phyloP scores from a whole-genome alignment of 441 rosid species.

The Jatropha multifida region DNA sequence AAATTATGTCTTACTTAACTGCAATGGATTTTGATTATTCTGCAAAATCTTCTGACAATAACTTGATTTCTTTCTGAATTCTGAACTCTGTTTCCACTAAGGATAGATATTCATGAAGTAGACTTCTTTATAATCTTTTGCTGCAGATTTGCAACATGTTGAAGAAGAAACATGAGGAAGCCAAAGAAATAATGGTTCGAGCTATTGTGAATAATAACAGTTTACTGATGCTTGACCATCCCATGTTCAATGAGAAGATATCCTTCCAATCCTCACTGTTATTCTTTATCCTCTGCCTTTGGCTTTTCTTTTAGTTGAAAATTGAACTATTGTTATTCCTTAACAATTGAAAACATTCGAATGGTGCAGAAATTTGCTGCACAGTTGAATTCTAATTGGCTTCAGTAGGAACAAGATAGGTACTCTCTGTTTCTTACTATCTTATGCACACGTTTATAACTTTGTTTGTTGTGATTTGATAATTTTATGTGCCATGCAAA shows the following conservation, averaged over 20 bases:
- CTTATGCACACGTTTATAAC: background rate
- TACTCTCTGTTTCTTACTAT: constrained; percentile 20
- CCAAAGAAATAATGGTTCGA: constrained; percentile 76
- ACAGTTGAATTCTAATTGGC: constrained; percentile 36
- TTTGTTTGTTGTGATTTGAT: background rate
- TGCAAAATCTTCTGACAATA: no score
- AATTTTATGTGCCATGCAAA: constrained; percentile 11
- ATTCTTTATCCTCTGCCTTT: background rate
- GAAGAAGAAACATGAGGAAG: constrained; percentile 85
- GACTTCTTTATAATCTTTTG: constrained; percentile 8
- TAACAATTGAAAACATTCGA: constrained; percentile 55
- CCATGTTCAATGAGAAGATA: constrained; percentile 74
- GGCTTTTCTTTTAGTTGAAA: background rate
- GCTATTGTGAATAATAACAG: constrained; percentile 79
- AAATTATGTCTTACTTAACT: no score
- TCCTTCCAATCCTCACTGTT: constrained; percentile 46
- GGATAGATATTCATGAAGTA: background rate
- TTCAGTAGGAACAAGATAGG: constrained; percentile 28
- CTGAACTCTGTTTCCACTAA: background rate
- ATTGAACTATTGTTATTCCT: constrained; percentile 38
- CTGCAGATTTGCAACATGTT: constrained; percentile 79
- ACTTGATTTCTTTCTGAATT: background rate
- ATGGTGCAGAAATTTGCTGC: constrained; percentile 65
- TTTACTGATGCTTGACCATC: constrained; percentile 85
- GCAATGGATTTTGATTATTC: no score